Conservation (phyloP, 192 early-diverging fungal genomes). For the Funneliformis mosseae region DNA sequence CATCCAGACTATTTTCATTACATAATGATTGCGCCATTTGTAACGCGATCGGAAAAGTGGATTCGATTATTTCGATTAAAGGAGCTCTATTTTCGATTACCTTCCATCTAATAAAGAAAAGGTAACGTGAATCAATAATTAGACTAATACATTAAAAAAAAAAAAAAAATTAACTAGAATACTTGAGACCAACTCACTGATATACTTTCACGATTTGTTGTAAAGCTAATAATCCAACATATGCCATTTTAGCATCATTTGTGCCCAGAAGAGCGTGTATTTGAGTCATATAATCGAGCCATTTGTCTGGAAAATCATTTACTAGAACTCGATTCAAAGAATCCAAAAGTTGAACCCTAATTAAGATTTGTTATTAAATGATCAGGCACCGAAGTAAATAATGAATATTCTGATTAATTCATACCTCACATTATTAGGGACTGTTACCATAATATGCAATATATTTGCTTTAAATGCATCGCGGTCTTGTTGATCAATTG, state of each 20-base stretch:
- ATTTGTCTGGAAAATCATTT: slow-evolving; percentile 78
- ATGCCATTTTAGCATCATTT: slow-evolving; percentile 67
- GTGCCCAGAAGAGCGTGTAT: slow-evolving; percentile 65
- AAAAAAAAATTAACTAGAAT: not conserved
- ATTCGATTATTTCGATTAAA: slow-evolving; percentile 69
- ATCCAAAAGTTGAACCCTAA: slow-evolving; percentile 73
- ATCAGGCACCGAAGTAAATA: not conserved
- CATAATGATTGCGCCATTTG: slow-evolving; percentile 71
- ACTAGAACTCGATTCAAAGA: slow-evolving; percentile 75
- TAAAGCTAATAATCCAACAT: slow-evolving; percentile 78
- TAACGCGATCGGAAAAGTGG: slow-evolving; percentile 78
- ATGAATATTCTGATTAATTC: slow-evolving; percentile 2
- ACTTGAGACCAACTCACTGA: slow-evolving; percentile 52
- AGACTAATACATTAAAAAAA: not conserved
- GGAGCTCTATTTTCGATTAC: slow-evolving; percentile 62
- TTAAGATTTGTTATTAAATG: slow-evolving; percentile 19
- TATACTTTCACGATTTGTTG: slow-evolving; percentile 80
- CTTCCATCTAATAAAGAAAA: slow-evolving; percentile 58
- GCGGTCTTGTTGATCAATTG: slow-evolving; percentile 18
- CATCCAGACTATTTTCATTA: slow-evolving; percentile 65
- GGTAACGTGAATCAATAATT: slow-evolving; percentile 1
- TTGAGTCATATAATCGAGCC: slow-evolving; percentile 76
- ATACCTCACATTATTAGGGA: slow-evolving; percentile 74
- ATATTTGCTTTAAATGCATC: slow-evolving; percentile 23
- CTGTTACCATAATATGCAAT: slow-evolving; percentile 34